These are phyloP conservation scores for Lindgomyces ingoldianus DNA, from an alignment of 495 filamentous ascomycete species.

Conservation along the genomic window DNA sequence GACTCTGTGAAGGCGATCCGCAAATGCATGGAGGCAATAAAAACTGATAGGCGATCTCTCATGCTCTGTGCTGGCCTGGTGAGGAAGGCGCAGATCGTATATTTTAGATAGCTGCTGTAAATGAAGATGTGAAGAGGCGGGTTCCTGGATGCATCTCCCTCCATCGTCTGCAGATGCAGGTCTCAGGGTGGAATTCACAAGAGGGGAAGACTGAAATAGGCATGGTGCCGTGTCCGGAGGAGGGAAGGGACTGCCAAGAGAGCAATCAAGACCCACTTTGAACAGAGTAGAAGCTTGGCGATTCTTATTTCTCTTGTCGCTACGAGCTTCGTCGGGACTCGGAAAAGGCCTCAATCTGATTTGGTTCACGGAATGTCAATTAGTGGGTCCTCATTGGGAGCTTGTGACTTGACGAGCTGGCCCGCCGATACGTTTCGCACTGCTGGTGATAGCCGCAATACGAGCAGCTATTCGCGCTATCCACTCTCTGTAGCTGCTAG, in stretches of 20 bases:
- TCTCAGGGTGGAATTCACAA: neutral
- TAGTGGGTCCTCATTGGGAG: too few relatives aligned
- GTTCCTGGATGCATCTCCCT: slow-evolving; percentile 11
- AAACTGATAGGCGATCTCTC: neutral
- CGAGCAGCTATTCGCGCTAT: neutral
- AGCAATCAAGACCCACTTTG: neutral
- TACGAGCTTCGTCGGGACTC: neutral
- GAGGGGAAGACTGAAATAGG: neutral
- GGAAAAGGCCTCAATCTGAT: neutral
- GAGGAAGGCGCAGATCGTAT: neutral
- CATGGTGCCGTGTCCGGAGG: neutral
- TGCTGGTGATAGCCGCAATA: neutral
- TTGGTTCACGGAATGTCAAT: too few relatives aligned
- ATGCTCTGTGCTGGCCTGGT: neutral
- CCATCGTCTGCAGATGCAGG: slow-evolving; percentile 7
- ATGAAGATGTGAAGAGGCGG: slow-evolving; percentile 1
- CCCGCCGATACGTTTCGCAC: neutral
- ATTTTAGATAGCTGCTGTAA: neutral
- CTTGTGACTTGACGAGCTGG: too few relatives aligned
- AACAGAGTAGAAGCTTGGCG: slow-evolving; percentile 11
- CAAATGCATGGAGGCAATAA: neutral
- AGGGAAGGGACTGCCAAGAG: neutral
- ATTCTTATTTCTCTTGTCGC: slow-evolving; percentile 4
- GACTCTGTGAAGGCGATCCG: too few relatives aligned
- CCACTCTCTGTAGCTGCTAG: slow-evolving; percentile 1